Evolutionary conservation across 108 stramenopile species (phyloP).

Genomic region (Heterococcus sp.): DNA sequence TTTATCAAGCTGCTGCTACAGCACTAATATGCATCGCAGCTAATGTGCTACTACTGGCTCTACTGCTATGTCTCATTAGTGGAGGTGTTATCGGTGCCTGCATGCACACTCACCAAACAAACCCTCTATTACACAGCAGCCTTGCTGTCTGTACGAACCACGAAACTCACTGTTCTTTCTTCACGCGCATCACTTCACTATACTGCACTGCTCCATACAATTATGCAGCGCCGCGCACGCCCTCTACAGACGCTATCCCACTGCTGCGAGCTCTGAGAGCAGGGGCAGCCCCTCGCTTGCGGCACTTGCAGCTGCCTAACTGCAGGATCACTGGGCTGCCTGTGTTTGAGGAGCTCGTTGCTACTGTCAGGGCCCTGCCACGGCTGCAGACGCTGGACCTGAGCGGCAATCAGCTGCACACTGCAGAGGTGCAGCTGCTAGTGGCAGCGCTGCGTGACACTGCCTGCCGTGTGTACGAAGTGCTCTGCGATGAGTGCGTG

Average conservation of each 20-base stretch:
- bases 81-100: too few relatives aligned
- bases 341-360: not conserved
- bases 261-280: not conserved
- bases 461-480: not conserved
- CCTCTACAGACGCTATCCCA: not conserved
- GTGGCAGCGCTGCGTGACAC: not conserved
- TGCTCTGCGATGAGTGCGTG: not conserved
- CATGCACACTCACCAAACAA: too few relatives aligned
- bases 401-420: not conserved
- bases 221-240: too few relatives aligned
- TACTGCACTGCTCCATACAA: too few relatives aligned
- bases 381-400: not conserved
- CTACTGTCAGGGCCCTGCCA: not conserved
- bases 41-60: too few relatives aligned
- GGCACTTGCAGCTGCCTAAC: not conserved
- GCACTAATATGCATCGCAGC: too few relatives aligned
- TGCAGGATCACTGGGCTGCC: not conserved
- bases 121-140: too few relatives aligned
- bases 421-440: not conserved
- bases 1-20: too few relatives aligned
- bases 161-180: too few relatives aligned
- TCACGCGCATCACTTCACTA: too few relatives aligned
- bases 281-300: not conserved
- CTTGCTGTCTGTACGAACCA: too few relatives aligned
- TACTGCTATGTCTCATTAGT: too few relatives aligned